phyloP scores from a whole-genome alignment of 2,329 filamentous ascomycete species.

The Microthyrium microscopicum region DNA sequence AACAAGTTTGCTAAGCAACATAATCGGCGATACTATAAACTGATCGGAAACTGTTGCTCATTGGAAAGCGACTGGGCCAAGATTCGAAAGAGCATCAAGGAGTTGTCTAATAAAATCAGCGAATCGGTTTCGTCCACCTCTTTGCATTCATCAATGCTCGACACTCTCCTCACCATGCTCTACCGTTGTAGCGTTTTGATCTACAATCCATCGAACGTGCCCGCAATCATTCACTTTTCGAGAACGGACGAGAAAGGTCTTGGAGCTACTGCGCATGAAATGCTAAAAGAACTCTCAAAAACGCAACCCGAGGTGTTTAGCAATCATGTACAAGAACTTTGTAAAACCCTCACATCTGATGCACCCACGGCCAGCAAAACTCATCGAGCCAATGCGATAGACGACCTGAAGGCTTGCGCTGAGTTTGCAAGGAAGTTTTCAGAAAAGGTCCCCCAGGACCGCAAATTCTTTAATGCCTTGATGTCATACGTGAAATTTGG shows the following conservation, averaged over 20 bases:
- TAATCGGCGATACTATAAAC: slow-evolving; percentile 76
- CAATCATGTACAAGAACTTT: slow-evolving; percentile 79
- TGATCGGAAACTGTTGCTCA: slow-evolving; percentile 72
- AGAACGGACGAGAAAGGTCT: slow-evolving; percentile 68
- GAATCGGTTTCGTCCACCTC: slow-evolving; percentile 39
- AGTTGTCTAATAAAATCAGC: slow-evolving; percentile 69
- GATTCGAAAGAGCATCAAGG: slow-evolving; percentile 76
- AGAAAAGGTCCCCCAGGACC: slow-evolving; percentile 63
- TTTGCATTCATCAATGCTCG: slow-evolving; percentile 47
- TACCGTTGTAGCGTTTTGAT: slow-evolving; percentile 72
- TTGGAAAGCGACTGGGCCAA: slow-evolving; percentile 84
- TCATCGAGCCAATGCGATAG: slow-evolving; percentile 62
- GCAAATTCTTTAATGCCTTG: slow-evolving; percentile 66
- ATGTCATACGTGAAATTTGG: slow-evolving; percentile 72
- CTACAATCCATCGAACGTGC: slow-evolving; percentile 88
- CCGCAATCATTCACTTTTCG: slow-evolving; percentile 75
- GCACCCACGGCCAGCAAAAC: slow-evolving; percentile 51
- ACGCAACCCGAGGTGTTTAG: slow-evolving; percentile 82
- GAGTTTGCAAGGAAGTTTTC: slow-evolving; percentile 80
- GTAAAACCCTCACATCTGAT: slow-evolving; percentile 67
- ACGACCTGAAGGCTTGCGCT: slow-evolving; percentile 85
- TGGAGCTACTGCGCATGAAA: slow-evolving; percentile 64
- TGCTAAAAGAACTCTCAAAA: slow-evolving; percentile 82
- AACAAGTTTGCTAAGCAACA: slow-evolving; percentile 84
- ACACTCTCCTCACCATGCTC: slow-evolving; percentile 66